Evolutionary conservation across 768 basidiomycete genomes (phyloP).

Genomic region (Steccherinum ochraceum): DNA sequence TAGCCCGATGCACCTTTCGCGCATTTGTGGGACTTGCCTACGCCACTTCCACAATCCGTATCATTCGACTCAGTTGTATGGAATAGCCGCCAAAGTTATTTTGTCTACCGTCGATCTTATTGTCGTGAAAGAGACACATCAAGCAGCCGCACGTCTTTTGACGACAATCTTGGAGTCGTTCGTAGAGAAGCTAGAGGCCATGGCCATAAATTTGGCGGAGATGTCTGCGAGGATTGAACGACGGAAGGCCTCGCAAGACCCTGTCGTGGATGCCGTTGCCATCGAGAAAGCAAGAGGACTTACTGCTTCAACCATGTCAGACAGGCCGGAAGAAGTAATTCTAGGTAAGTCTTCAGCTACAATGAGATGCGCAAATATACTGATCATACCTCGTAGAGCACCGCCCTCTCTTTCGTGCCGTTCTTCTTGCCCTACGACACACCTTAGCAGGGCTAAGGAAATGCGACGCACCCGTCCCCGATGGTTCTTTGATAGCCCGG

Average conservation of each 20-base stretch:
- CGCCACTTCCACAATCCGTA: slow-evolving; percentile 86
- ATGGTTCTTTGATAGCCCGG: slow-evolving; percentile 81
- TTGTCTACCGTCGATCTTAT: slow-evolving; percentile 85
- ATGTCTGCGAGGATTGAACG: slow-evolving; percentile 43
- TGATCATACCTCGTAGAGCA: slow-evolving; percentile 65
- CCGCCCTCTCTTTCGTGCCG: slow-evolving; percentile 77
- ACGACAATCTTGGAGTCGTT: slow-evolving; percentile 74
- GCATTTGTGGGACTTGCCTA: slow-evolving; percentile 79
- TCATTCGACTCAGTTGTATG: slow-evolving; percentile 74
- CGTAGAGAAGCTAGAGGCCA: slow-evolving; percentile 77
- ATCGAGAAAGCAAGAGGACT: slow-evolving; percentile 88
- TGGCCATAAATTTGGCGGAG: slow-evolving; percentile 60
- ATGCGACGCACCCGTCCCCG: slow-evolving; percentile 69
- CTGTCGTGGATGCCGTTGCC: slow-evolving; percentile 44
- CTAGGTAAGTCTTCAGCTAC: slow-evolving; percentile 75
- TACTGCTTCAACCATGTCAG: slow-evolving; percentile 65
- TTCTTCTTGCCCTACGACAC: slow-evolving; percentile 83
- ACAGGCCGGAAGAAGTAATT: slow-evolving; percentile 77
- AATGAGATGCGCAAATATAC: no score
- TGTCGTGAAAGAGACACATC: slow-evolving; percentile 62
- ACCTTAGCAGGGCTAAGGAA: slow-evolving; percentile 73
- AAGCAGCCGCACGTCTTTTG: slow-evolving; percentile 65
- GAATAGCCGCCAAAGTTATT: slow-evolving; percentile 88
- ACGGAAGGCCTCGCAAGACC: slow-evolving; percentile 21
- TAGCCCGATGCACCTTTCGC: slow-evolving; percentile 64